Evolutionary conservation across 2,329 filamentous ascomycete species (phyloP), one percentile per base, ranked within the genome.

Genomic region (Zelopaecilomyces penicillatus): DNA sequence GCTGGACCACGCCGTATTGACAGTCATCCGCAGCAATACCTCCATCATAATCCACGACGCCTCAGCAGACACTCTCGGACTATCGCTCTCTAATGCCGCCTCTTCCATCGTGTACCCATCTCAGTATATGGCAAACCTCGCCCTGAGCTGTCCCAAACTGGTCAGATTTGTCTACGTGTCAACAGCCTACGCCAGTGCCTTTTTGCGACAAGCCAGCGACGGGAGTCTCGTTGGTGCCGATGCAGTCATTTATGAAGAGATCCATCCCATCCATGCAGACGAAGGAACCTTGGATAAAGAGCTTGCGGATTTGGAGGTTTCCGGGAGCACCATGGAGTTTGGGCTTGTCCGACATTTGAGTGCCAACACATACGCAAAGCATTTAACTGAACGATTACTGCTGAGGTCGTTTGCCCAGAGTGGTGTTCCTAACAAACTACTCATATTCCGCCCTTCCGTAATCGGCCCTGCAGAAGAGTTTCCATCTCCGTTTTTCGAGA

Each of bases 1-100:
- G 4, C 28, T 40, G 5, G 9, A 19, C 11, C 6, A 30, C 2
- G 28, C 31, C 6, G 35, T 10, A 1, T 5, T 43, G 1, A 7
- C n/a, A 2, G 35, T 27, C 9, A 7, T 39, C 4, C 42, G 42
- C n/a, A 10, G n/a, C 10, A 33, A 39, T 26, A 37, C 29, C 4
- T 39, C 42, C 30, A 39, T 44, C 11, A 34, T 44, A 12, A 38
- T 44, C 6, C 42, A 44, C 19, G 42, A 19, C 27, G 36, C 42
- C 6, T 44, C 42, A 33, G 39, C 35, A 4, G 34, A 39, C 5
- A 39, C 39, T 11, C 36, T 44, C 6, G 39, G 32, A 19, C 26
- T 7, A 10, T 9, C 10, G 5, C 12, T 44, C 11, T 6, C 11
- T 11, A 8, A 34, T 28, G 31, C 39, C 11, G 42, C 42, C 6